A percentile compares a stretch with the other conserved stretches of the same genome.
Evolutionary conservation across 2,329 filamentous ascomycete genomes (phyloP).

Genomic region (Didymosphaeria variabile): DNA sequence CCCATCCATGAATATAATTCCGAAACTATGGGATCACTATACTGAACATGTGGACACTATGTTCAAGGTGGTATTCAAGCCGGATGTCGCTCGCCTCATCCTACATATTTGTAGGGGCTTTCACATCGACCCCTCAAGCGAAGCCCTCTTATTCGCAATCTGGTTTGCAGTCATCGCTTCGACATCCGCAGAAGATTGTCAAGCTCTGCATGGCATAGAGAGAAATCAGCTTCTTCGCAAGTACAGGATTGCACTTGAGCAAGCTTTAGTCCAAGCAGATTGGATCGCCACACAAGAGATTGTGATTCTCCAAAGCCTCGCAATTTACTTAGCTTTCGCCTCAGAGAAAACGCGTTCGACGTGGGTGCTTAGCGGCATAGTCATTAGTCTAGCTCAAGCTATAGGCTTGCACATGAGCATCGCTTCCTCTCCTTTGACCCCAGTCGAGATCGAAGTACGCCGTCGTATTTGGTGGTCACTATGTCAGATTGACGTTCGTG

Average conservation of each 20-base stretch:
- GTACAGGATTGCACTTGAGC: conserved; percentile 21
- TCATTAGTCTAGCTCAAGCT: conserved; percentile 20
- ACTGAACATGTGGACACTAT: conserved; percentile 18
- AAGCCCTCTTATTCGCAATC: conserved; percentile 23
- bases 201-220: conserved; percentile 13
- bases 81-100: conserved; percentile 17
- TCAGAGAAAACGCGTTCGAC: conserved; percentile 16
- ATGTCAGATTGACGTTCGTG: conserved; percentile 20
- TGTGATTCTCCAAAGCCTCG: conserved; percentile 19
- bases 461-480: conserved; percentile 26
- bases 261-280: conserved; percentile 13
- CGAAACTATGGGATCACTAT: conserved; percentile 9
- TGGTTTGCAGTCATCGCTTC: conserved; percentile 18
- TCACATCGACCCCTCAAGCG: neutral
- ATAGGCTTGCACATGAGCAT: conserved; percentile 23
- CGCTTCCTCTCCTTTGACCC: conserved; percentile 12
- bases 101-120: conserved; percentile 4
- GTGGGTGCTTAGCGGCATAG: conserved; percentile 24
- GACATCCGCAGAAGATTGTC: conserved; percentile 18
- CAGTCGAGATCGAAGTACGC: conserved; percentile 21
- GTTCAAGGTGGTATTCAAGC: conserved; percentile 26
- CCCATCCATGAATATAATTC: neutral
- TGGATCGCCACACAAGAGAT: conserved; percentile 25
- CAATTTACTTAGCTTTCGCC: conserved; percentile 19
- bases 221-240: conserved; percentile 15